Evolutionary conservation across 176 grass and related monocot species (phyloP), one percentile per base, ranked within the genome.

Genomic region (Lolium multiflorum): DNA sequence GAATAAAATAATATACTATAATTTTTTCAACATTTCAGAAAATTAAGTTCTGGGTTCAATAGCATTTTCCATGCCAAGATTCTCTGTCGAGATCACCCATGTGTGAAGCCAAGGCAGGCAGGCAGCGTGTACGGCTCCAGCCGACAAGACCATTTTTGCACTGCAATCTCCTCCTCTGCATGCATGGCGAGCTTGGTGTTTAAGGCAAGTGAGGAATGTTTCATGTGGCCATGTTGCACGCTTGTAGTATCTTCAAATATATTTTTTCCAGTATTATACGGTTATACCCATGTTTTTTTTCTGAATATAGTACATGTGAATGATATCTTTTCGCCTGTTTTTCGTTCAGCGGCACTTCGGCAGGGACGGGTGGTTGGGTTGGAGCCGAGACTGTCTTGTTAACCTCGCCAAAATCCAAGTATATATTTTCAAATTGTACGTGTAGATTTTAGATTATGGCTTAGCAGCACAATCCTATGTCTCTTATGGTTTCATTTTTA

Each of bases 171-270:
- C 38, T 68, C 18, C 4, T 10, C 38, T 10, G 43, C 41, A 74
- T 61, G 68, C 69, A 74, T 61, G 68, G 8, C 70, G 59, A 75
- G 18, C 75, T 91, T 91, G 24, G 39, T 81, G 48, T 26, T 7
- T 1, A 84, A 87, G 89, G 66, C 84, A 90, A 73, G 71, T 16
- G 46, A 74, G 6, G 9, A 38, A 55, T 44, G 56, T 18, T 60
- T 64, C 70, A 68, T 69, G 26, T 39, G 74, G 81, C 37, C 60
- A 49, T 20, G 43, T 49, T 25, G 44, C 44, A 49, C n/a, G 3
- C 1, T 15, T 74, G 48, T 24, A 24, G 47, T 74, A 49, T 72
- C 6, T 41, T 47, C 1, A 20, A n/a, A 1, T 39, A 3, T 47
- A 74, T 25, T 24, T 74, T 26, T 3, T 17, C 50, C 13, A 15